Base-by-base conservation (phyloP, 768 basidiomycete species). In the Pulveroboletus ravenelii region DNA sequence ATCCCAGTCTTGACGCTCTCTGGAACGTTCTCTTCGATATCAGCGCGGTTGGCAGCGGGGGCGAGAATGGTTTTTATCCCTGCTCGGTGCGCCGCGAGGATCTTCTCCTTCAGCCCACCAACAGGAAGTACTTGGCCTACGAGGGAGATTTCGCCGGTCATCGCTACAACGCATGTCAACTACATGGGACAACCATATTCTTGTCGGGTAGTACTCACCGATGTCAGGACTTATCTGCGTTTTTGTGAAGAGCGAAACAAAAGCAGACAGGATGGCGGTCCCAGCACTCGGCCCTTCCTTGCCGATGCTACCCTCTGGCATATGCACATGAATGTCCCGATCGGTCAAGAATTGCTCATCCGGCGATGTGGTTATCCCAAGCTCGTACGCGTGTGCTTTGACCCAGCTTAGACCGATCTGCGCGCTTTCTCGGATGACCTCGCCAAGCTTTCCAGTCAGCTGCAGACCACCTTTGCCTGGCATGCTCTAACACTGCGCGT, bases 201-300 rank as follows among this genome's bases (percentile, higher is more conserved):
- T n/a, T 2, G 1, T 31, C 34, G 14, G 29, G 14, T 13, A 31
- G 34, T 6, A 70, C 86, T 18, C 59, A 93, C 91, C 93, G 48
- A 96, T 89, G 70, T 96, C 91, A 14, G 89, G 89, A 63, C 78
- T 78, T 39, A 97, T 82, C 68, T 74, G 81, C 5, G 84, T 89
- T 71, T 85, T 87, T 0, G 89, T 94, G 70, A 97, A 90, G 49
- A 98, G 74, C 38, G 86, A 89, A 39, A 98, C 93, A 56, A 97
- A 87, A 0, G 95, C 93, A 40, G 88, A 83, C 51, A 96, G 62
- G 36, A 99, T 84, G 0, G 96, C 96, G 5, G 91, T 97, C 31
- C 96, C 96, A 2, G 96, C 96, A 59, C 89, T 93, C 1, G 96
- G 96, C 0, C 96, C 96, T 58, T 96, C 94, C 72, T 97, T 93